Conservation (phyloP, 2,329 filamentous ascomycete genomes). For the Tolypocladium cylindrosporum region DNA sequence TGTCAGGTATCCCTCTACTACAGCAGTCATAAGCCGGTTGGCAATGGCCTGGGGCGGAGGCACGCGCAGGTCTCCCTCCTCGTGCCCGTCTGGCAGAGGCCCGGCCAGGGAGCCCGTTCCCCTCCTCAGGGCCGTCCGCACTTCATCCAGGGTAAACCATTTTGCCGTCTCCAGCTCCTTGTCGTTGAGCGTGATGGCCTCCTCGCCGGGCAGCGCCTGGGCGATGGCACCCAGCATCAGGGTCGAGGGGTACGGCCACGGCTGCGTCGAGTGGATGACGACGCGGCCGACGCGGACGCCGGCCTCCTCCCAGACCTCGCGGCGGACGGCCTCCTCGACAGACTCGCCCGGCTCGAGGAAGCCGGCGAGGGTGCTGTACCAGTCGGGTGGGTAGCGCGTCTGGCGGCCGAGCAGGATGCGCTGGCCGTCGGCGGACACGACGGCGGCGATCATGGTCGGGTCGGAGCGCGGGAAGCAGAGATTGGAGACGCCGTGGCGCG, state of each 20-base stretch:
- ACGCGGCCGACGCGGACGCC: slow-evolving; percentile 69
- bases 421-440: slow-evolving; percentile 70
- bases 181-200: slow-evolving; percentile 78
- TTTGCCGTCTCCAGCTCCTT: slow-evolving; percentile 82
- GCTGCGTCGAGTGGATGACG: slow-evolving; percentile 73
- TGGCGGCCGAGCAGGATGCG: slow-evolving; percentile 76
- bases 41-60: slow-evolving; percentile 87
- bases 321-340: slow-evolving; percentile 71
- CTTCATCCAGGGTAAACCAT: slow-evolving; percentile 79
- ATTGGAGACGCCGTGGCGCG: slow-evolving; percentile 79
- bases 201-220: slow-evolving; percentile 62
- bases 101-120: slow-evolving; percentile 60
- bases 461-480: slow-evolving; percentile 87
- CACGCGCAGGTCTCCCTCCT: slow-evolving; percentile 67
- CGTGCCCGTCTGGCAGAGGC: slow-evolving; percentile 53
- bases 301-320: slow-evolving; percentile 81
- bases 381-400: slow-evolving; percentile 71
- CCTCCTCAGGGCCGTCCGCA: slow-evolving; percentile 59
- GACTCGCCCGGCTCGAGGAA: slow-evolving; percentile 82
- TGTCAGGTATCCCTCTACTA: slow-evolving; percentile 63
- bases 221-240: slow-evolving; percentile 84
- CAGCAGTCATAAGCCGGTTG: slow-evolving; percentile 73
- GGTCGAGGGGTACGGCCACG: slow-evolving; percentile 79
- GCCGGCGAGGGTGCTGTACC: slow-evolving; percentile 82
- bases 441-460: slow-evolving; percentile 89